Percentiles rank a stretch among this genome's conserved stretches.
These are phyloP conservation scores for Leccinum rimulosum DNA, from an alignment of 768 basidiomycete species.

Conservation along the genomic window DNA sequence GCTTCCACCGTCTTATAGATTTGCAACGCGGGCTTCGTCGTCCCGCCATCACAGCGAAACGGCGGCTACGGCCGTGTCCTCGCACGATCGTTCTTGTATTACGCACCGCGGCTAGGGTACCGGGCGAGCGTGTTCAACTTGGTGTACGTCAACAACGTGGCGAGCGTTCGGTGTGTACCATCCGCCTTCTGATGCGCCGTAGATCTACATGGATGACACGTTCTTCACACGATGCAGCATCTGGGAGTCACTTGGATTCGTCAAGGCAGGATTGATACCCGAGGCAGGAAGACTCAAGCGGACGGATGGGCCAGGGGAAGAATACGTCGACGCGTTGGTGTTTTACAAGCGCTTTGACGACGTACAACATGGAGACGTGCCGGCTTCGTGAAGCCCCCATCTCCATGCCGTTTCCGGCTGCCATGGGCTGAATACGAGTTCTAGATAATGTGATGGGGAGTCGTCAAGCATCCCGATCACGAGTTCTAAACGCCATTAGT, in stretches of 20 bases:
- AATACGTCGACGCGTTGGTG: constrained; percentile 86
- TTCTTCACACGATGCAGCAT: constrained; percentile 41
- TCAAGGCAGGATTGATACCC: constrained; percentile 73
- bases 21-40: constrained; percentile 89
- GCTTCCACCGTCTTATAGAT: constrained; percentile 37
- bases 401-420: neutral
- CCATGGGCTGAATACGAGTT: neutral
- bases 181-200: neutral
- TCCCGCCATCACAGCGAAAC: constrained; percentile 60
- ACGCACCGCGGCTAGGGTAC: constrained; percentile 77
- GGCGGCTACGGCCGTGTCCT: constrained; percentile 68
- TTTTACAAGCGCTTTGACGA: constrained; percentile 75
- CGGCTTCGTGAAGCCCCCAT: neutral
- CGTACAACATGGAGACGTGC: constrained; percentile 1
- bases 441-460: neutral
- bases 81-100: constrained; percentile 75
- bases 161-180: constrained; percentile 57
- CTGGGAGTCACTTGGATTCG: constrained; percentile 85
- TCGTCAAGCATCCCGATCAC: neutral
- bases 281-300: constrained; percentile 69
- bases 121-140: constrained; percentile 86
- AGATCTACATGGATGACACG: neutral
- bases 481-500: neutral
- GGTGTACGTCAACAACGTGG: constrained; percentile 82
- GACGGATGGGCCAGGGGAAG: constrained; percentile 71